Evolutionary conservation across 1,284 basidiomycete genomes (phyloP).

Genomic region (Takashimella koratensis): DNA sequence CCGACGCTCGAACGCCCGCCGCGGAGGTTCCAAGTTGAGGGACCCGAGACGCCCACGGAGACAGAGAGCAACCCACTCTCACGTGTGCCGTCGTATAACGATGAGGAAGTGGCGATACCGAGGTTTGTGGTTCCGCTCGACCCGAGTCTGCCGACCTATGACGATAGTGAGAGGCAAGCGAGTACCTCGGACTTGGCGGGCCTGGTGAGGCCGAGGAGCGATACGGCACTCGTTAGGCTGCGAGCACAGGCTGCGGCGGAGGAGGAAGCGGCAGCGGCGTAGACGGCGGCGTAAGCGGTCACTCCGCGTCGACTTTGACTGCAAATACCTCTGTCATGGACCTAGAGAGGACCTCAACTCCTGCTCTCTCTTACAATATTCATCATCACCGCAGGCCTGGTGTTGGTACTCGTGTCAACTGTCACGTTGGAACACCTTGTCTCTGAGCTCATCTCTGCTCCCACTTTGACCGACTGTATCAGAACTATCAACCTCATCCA

Average conservation of each 20-base stretch:
- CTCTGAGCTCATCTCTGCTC: too few relatives aligned
- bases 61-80: slow-evolving; percentile 38
- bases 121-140: slow-evolving; percentile 66
- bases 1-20: neutral
- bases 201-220: slow-evolving; percentile 26
- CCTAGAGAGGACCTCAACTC: too few relatives aligned
- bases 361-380: too few relatives aligned
- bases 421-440: too few relatives aligned
- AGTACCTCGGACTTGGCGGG: neutral
- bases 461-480: too few relatives aligned
- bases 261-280: slow-evolving; percentile 21
- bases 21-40: slow-evolving; percentile 3
- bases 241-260: slow-evolving; percentile 22
- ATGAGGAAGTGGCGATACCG: slow-evolving; percentile 46
- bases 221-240: slow-evolving; percentile 31
- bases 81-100: slow-evolving; percentile 72
- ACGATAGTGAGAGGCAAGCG: slow-evolving; percentile 54
- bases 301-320: too few relatives aligned
- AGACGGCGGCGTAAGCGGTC: too few relatives aligned
- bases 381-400: too few relatives aligned
- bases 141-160: slow-evolving; percentile 75
- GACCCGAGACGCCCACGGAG: slow-evolving; percentile 9
- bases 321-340: too few relatives aligned
- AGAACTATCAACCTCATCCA: too few relatives aligned
- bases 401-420: too few relatives aligned